Base-by-base conservation (phyloP, 73 alveolate genomes). In the Effrenium voratum region DNA sequence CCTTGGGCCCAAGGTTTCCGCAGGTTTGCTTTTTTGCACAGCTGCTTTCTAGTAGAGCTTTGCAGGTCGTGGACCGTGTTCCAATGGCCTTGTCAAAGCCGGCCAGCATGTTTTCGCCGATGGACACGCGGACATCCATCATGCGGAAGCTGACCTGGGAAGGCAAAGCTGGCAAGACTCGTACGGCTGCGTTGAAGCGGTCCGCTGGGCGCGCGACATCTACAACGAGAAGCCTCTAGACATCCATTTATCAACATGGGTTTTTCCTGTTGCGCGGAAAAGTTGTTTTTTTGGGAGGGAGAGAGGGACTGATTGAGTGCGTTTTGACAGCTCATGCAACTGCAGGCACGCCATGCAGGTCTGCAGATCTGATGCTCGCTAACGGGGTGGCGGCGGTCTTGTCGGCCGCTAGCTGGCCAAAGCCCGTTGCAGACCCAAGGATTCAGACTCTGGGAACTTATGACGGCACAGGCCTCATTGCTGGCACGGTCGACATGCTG, bases 321-420 rank as follows among this genome's bases (percentile, higher is more conserved):
- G 75, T 60, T 4, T 8, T 26, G 28, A 16, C 46, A 16, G 26
- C 36, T 5, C 26, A 43, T 68, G 30, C 47, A 43, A 22, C 15
- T 4, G 13, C 91, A 82, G 92, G 92, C 92, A 16, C 52, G 50
- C 92, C 52, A 82, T 82, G 76, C 92, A 82, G 76, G 52, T 75
- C 46, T 49, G 36, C 50, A 0, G 34, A 50, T 22, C 75, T 82
- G 50, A 26, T 82, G 38, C 38, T 82, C 32, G 34, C 26, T 15
- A 82, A 82, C 34, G 92, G 92, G 75, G 50, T 82, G 26, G 49
- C 49, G 3, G 50, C 55, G 36, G 49, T 82, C 92, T 34, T 82
- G 49, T 73, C 92, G 19, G 92, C 52, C 4, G 92, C 92, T 26
- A n/a, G 75, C 2, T 15, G 49, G 0, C 75, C 76, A 6, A 73